A percentile compares a stretch with the other conserved stretches of the same genome.
phyloP scores from a whole-genome alignment of 768 basidiomycete species.

The Boletus sp. region DNA sequence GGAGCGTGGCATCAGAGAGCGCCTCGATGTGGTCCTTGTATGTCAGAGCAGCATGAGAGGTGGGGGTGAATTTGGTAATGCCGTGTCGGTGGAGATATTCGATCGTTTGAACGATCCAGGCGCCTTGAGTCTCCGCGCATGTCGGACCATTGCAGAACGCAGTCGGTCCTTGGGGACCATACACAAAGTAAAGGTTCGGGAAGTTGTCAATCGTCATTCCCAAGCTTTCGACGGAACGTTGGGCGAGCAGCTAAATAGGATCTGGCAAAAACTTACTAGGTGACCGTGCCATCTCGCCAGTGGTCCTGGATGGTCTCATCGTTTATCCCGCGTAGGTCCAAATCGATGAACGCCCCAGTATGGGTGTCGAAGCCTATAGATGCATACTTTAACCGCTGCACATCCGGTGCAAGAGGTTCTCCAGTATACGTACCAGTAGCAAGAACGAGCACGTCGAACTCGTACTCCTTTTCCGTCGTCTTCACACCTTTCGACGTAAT shows the following conservation, averaged over 20 bases:
- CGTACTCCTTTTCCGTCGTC: constrained; percentile 6
- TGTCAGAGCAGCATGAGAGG: constrained; percentile 1
- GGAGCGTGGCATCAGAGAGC: constrained; percentile 1
- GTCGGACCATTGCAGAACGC: constrained; percentile 9
- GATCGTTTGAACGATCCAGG: constrained; percentile 14
- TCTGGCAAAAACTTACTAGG: constrained; percentile 8
- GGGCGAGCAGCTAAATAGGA: no score
- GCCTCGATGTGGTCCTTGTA: constrained; percentile 11
- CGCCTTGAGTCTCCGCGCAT: constrained; percentile 5
- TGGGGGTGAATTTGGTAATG: neutral
- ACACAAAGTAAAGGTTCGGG: constrained; percentile 14
- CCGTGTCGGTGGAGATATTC: constrained; percentile 2
- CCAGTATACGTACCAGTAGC: neutral
- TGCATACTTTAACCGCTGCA: neutral
- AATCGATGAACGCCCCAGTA: neutral
- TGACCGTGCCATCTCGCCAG: constrained; percentile 13
- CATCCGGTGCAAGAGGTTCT: neutral
- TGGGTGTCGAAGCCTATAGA: constrained; percentile 5
- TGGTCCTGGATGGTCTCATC: constrained; percentile 16
- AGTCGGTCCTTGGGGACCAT: constrained; percentile 16
- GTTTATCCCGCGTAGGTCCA: constrained; percentile 11
- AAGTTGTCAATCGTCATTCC: constrained; percentile 17
- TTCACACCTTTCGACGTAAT: constrained; percentile 8
- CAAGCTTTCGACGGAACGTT: neutral
- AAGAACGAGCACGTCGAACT: constrained; percentile 9